Base-by-base conservation (phyloP, 805 yeast genomes). In the Jamesozyma rosinii region DNA sequence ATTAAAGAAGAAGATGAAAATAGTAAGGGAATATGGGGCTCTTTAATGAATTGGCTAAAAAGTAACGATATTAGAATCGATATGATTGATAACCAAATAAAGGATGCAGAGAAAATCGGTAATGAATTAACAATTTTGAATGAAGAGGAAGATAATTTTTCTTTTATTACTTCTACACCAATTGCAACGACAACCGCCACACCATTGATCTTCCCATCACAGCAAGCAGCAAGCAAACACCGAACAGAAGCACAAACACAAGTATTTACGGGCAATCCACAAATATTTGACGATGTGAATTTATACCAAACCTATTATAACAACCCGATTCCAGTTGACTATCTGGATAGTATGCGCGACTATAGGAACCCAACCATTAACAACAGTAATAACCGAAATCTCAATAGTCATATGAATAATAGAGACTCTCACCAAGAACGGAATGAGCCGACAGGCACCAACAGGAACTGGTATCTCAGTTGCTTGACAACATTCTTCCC, bases 281-380 rank as follows among this genome's bases (percentile, higher is more conserved):
- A 24, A 24, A 24, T 24, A 8, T 5, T 15, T 8, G 31, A 29
- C 9, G 24, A 27, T n/a, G 18, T 21, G 13, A 32, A 17, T 24
- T 9, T 26, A 10, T 40, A 36, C 30, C 21, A 44, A 37, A 18
- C 31, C 18, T 45, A 41, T 24, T 48, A 48, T 35, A 35, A 43
- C 17, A 21, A 43, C 17, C 49, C 49, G 5, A 35, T 48, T 3
- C 51, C 51, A 2, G 37, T 40, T 8, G 37, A 43, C 31, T 47
- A 47, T 37, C 29, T 46, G 6, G 44, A 38, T 21, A 14, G 30
- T 4, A 15, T 38, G 15, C 35, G 29, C 11, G 14, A 33, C 18
- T 13, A 24, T 19, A 19, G 27, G 8, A 22, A 3, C 10, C 24
- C 24, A 19, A 4, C 3, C 4, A 8, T 26, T 3, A 26, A 40